A percentile compares a stretch with the other conserved stretches of the same genome.
These are phyloP conservation scores for Chytriomyces hyalinus DNA, from an alignment of 192 early-diverging fungal species.

Conservation along the genomic window DNA sequence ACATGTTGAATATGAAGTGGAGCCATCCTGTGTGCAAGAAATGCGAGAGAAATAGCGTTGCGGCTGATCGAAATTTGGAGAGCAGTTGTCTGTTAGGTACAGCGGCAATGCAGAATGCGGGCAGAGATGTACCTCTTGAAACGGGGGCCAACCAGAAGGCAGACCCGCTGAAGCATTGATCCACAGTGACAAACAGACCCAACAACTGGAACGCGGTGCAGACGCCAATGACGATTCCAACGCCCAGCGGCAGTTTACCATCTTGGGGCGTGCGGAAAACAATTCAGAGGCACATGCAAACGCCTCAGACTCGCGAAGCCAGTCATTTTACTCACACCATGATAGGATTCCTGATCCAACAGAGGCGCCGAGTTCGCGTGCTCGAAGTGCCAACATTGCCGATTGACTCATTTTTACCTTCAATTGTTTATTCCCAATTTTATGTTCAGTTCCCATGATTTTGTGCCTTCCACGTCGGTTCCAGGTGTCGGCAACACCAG, in stretches of 20 bases:
- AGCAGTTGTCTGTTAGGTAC: not conserved
- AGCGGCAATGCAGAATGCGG: not conserved
- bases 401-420: not conserved
- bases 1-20: slow-evolving; percentile 30
- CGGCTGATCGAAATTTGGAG: not conserved
- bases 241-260: slow-evolving; percentile 21
- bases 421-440: too few species aligned
- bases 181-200: slow-evolving; percentile 6
- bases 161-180: slow-evolving; percentile 18
- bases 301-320: not conserved
- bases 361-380: slow-evolving; percentile 17
- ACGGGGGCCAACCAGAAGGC: slow-evolving; percentile 8
- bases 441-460: too few species aligned
- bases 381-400: not conserved
- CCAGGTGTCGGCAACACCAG: too few species aligned
- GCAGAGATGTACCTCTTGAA: not conserved
- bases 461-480: too few species aligned
- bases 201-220: slow-evolving; percentile 6
- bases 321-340: slow-evolving; percentile 22
- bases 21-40: slow-evolving; percentile 33
- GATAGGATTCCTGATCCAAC: slow-evolving; percentile 9
- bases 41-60: slow-evolving; percentile 23
- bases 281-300: not conserved
- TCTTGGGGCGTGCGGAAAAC: not conserved
- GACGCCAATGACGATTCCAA: slow-evolving; percentile 3